Evolutionary conservation across 225 moss, liverwort and hornwort species (phyloP), one percentile per base, ranked within the genome.

Genomic region (Sphagnum contortum): DNA sequence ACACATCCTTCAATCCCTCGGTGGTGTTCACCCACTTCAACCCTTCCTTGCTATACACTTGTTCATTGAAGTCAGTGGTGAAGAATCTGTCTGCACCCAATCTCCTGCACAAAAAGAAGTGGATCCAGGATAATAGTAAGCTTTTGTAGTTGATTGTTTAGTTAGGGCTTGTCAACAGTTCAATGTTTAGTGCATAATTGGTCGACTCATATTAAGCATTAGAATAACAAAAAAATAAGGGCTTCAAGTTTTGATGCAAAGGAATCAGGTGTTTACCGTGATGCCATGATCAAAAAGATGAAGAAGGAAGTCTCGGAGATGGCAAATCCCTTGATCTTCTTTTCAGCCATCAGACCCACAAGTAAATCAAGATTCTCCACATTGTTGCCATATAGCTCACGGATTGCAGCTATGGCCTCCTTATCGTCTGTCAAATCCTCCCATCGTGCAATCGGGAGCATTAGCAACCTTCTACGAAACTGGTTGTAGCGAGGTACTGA

Each of bases 281-380:
- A 3, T 6, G 90, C 90, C 90, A 90, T 90, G 62, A 87, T 1
- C 12, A 90, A 14, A 14, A 90, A 90, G 8, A 90, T 76, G 69
- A 73, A 8, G 59, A 90, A 90, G 9, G 87, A 69, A 2, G 89
- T 90, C 72, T 87, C 89, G 67, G 84, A 80, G 61, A 90, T 87
- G 48, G 87, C 89, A 3, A 81, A 90, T 13, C 89, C 89, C 5
- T 76, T 71, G 50, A 82, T 80, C 57, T 81, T 77, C 70, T 81
- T 78, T 78, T 90, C 90, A 61, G 76, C 4, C 1, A 90, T 67
- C 64, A 84, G 49, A 58, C 90, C 90, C 2, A 85, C 82, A 63
- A 82, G 44, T 57, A 85, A 62, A 74, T 87, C 90, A 0, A 87
- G 78, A 8, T 74, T 70, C 64, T 90, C 90, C 5, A 90, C 71